Evolutionary conservation across 345 rosid genomes (phyloP).

Genomic region (Geranium rotundifolium): DNA sequence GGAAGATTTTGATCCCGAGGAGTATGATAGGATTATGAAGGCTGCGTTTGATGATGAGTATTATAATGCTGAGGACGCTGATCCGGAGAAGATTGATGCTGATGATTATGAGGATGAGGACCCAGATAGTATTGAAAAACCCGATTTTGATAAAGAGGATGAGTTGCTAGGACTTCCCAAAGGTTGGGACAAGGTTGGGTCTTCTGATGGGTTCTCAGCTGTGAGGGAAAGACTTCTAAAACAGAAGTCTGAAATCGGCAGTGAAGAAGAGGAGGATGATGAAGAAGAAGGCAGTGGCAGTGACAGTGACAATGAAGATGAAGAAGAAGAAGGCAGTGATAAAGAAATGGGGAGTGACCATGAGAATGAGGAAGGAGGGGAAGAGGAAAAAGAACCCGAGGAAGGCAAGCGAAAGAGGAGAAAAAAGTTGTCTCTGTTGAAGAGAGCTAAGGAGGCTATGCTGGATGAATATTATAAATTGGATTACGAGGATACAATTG

Average conservation of each 20-base stretch:
- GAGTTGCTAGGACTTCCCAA: constrained; percentile 72
- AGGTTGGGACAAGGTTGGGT: constrained; percentile 46
- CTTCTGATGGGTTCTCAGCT: constrained; percentile 51
- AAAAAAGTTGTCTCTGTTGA: constrained; percentile 44
- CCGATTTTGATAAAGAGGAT: constrained; percentile 78
- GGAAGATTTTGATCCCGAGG: constrained; percentile 70
- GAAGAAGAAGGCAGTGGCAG: neutral
- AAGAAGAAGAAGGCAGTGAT: constrained; percentile 8
- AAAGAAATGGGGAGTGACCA: constrained; percentile 10
- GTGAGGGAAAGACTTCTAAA: constrained; percentile 48
- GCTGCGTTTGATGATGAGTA: constrained; percentile 48
- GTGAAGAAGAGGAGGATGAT: constrained; percentile 11
- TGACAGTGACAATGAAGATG: constrained; percentile 7
- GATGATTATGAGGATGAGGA: constrained; percentile 30
- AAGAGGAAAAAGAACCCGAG: constrained; percentile 16
- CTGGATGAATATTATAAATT: constrained; percentile 82
- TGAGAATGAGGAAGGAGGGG: constrained; percentile 9
- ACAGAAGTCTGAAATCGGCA: constrained; percentile 11
- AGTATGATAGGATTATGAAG: constrained; percentile 76
- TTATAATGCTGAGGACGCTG: constrained; percentile 51
- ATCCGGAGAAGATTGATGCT: constrained; percentile 34
- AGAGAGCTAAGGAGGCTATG: constrained; percentile 61
- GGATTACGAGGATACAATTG: constrained; percentile 86
- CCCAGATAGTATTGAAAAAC: constrained; percentile 33
- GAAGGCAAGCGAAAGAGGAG: constrained; percentile 63